A percentile compares a stretch with the other conserved stretches of the same genome.
These are phyloP conservation scores for Tuber magnatum DNA, from an alignment of 495 filamentous ascomycete species.

Conservation along the genomic window DNA sequence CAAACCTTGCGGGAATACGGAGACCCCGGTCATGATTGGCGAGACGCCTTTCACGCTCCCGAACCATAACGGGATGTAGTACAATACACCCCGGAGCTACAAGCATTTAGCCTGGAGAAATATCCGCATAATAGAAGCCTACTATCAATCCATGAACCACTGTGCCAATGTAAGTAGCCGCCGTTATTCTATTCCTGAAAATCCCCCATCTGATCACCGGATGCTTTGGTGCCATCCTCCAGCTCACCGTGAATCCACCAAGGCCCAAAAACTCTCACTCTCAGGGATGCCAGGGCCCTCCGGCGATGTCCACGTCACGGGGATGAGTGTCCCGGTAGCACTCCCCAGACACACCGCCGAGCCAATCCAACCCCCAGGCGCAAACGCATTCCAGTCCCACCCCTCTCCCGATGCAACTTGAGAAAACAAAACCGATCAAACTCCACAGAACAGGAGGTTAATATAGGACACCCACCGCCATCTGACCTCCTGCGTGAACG, in stretches of 20 bases:
- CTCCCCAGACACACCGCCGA: constrained; percentile 23
- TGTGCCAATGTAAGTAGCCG: constrained; percentile 40
- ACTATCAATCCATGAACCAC: constrained; percentile 45
- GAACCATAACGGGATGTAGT: too few relatives aligned
- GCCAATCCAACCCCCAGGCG: constrained; percentile 27
- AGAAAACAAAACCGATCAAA: constrained; percentile 46
- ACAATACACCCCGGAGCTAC: too few relatives aligned
- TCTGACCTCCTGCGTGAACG: constrained; percentile 43
- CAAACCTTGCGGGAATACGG: too few relatives aligned
- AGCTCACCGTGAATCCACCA: too few relatives aligned
- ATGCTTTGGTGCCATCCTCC: constrained; percentile 34
- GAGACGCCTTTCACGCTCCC: too few relatives aligned
- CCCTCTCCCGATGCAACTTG: constrained; percentile 50
- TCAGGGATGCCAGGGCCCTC: neutral
- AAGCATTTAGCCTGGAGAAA: too few relatives aligned
- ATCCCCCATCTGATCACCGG: constrained; percentile 45
- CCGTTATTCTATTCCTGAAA: neutral
- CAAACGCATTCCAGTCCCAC: constrained; percentile 47
- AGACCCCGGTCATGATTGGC: too few relatives aligned
- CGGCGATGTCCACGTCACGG: constrained; percentile 5
- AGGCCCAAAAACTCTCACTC: constrained; percentile 40
- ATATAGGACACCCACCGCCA: constrained; percentile 55
- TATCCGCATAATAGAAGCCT: constrained; percentile 22
- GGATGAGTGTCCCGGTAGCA: constrained; percentile 22
- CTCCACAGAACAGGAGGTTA: constrained; percentile 46